Evolutionary conservation across 2,329 filamentous ascomycete genomes (phyloP).

Genomic region (Alternaria sp.): DNA sequence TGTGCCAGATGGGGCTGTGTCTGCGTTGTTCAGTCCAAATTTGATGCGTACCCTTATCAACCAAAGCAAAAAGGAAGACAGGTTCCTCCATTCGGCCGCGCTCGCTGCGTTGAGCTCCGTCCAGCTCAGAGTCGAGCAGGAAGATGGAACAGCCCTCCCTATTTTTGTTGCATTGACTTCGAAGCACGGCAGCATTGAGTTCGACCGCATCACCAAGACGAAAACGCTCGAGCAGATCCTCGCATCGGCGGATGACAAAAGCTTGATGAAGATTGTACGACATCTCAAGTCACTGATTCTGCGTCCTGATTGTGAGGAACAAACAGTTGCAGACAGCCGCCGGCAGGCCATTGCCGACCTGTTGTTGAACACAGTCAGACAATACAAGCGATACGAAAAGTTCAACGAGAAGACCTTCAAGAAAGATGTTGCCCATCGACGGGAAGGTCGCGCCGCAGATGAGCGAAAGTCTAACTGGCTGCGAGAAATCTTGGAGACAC

Average conservation of each 20-base stretch:
- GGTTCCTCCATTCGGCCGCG: conserved; percentile 71
- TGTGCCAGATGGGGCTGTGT: conserved; percentile 59
- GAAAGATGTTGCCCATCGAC: conserved; percentile 34
- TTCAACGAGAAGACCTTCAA: conserved; percentile 37
- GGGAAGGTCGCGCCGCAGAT: conserved; percentile 11
- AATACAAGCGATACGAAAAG: conserved; percentile 45
- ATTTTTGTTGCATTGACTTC: conserved; percentile 75
- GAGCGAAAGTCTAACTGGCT: conserved; percentile 47
- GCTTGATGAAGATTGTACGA: conserved; percentile 62
- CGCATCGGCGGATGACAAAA: conserved; percentile 63
- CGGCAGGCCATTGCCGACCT: conserved; percentile 63
- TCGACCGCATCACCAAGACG: conserved; percentile 85
- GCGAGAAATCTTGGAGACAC: conserved; percentile 55
- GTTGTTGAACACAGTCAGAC: conserved; percentile 60
- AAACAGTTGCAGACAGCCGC: conserved; percentile 55
- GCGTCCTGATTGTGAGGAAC: conserved; percentile 56
- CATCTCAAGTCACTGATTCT: conserved; percentile 59
- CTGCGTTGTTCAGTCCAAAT: conserved; percentile 80
- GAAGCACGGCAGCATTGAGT: conserved; percentile 75
- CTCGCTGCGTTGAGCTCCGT: conserved; percentile 78
- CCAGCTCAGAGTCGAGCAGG: conserved; percentile 67
- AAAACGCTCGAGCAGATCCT: conserved; percentile 84
- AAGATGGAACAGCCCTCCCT: conserved; percentile 66
- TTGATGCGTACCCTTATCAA: conserved; percentile 66
- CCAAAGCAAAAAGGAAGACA: conserved; percentile 47